Conservation (phyloP, 768 basidiomycete species). For the Strobilomyces echinocephalus region DNA sequence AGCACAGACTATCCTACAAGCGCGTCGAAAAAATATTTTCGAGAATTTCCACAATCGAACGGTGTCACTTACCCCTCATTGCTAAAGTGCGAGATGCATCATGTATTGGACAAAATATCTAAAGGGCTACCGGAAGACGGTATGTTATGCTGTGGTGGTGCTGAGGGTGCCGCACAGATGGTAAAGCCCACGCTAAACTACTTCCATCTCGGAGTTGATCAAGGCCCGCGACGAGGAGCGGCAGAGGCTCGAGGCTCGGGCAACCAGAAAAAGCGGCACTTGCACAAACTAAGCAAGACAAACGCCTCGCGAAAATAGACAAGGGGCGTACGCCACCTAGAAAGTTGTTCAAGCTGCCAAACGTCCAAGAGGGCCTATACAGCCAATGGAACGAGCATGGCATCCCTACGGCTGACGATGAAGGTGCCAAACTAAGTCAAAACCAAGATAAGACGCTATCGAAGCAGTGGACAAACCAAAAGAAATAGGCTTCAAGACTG, state of each 20-base stretch:
- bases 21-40: conserved; percentile 73
- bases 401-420: conserved; percentile 76
- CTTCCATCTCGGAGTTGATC: conserved; percentile 74
- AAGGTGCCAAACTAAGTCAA: conserved; percentile 84
- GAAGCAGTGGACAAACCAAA: conserved; percentile 72
- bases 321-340: conserved; percentile 71
- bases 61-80: conserved; percentile 46
- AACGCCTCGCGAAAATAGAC: conserved; percentile 75
- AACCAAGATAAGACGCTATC: conserved; percentile 67
- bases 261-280: conserved; percentile 70
- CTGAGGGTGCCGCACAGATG: conserved; percentile 48
- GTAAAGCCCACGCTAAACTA: conserved; percentile 91
- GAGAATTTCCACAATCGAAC: conserved; percentile 57
- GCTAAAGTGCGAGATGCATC: conserved; percentile 57
- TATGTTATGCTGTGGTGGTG: too few species aligned
- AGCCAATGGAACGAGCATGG: conserved; percentile 82
- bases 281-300: conserved; percentile 59
- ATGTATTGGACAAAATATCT: conserved; percentile 57
- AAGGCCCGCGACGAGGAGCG: conserved; percentile 86
- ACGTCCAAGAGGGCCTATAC: conserved; percentile 68
- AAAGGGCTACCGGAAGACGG: conserved; percentile 51
- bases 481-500: too few species aligned
- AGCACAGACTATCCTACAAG: conserved; percentile 86
- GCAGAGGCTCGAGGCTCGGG: conserved; percentile 67
- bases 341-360: conserved; percentile 81